Evolutionary conservation across 2,329 filamentous ascomycete species (phyloP).

Genomic region (Fusarium luffae): DNA sequence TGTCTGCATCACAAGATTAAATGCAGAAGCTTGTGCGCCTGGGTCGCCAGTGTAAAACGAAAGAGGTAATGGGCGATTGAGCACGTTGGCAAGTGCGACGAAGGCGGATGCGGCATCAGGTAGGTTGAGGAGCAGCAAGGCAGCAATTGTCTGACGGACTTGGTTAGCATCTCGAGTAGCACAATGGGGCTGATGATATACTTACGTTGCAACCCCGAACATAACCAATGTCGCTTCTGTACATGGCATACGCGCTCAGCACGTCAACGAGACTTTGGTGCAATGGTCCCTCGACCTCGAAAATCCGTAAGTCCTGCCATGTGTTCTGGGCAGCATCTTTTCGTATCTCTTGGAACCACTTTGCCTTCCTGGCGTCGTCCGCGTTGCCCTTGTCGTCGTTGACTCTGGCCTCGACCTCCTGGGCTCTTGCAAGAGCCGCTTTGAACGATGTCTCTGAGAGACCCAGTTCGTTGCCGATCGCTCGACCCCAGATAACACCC

Average conservation of each 20-base stretch:
- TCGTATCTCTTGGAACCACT: slow-evolving; percentile 72
- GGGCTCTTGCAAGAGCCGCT: slow-evolving; percentile 75
- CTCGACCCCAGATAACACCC: slow-evolving; percentile 74
- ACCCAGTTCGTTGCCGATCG: slow-evolving; percentile 78
- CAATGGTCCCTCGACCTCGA: slow-evolving; percentile 72
- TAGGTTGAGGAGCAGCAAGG: slow-evolving; percentile 77
- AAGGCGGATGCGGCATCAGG: slow-evolving; percentile 72
- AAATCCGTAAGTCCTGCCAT: slow-evolving; percentile 79
- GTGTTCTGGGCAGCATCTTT: slow-evolving; percentile 72
- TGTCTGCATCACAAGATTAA: slow-evolving; percentile 74
- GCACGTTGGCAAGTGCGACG: slow-evolving; percentile 77
- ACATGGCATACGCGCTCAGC: slow-evolving; percentile 82
- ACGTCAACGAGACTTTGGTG: slow-evolving; percentile 77
- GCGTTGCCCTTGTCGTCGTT: slow-evolving; percentile 61
- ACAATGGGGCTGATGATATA: slow-evolving; percentile 36
- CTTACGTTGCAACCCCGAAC: slow-evolving; percentile 79
- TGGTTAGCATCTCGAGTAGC: slow-evolving; percentile 32
- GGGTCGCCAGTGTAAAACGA: slow-evolving; percentile 79
- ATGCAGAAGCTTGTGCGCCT: slow-evolving; percentile 75
- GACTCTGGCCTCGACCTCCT: slow-evolving; percentile 68
- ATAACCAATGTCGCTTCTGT: slow-evolving; percentile 84
- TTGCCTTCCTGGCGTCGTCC: slow-evolving; percentile 66
- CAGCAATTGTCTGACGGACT: slow-evolving; percentile 71
- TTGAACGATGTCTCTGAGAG: slow-evolving; percentile 74
- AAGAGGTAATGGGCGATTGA: slow-evolving; percentile 79